Evolutionary conservation across 2,329 filamentous ascomycete species (phyloP).

Genomic region (Ceratocystis variospora): DNA sequence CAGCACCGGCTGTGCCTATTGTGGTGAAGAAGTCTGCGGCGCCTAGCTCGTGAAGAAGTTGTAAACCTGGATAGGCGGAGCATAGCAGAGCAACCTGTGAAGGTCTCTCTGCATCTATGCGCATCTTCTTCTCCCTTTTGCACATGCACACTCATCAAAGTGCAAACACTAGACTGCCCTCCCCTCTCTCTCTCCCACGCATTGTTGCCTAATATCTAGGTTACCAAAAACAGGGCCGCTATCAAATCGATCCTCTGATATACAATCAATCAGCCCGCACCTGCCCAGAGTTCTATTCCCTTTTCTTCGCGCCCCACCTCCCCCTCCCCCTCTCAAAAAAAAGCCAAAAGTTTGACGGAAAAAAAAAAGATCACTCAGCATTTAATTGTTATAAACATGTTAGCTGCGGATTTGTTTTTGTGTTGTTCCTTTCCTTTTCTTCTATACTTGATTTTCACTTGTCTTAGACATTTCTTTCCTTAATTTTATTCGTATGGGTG

Average conservation of each 20-base stretch:
- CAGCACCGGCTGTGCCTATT: neutral
- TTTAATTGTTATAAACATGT: conserved; percentile 3
- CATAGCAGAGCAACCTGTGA: neutral
- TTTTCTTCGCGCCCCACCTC: neutral
- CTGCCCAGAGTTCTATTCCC: too few species aligned
- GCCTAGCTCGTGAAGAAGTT: neutral
- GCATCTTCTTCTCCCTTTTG: too few species aligned
- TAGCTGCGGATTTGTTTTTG: neutral
- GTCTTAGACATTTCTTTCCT: neutral
- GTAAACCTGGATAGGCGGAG: neutral
- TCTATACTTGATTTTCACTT: neutral
- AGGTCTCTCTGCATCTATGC: neutral
- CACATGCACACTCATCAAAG: too few species aligned
- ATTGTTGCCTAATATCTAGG: neutral
- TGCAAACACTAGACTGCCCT: neutral
- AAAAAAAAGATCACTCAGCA: conserved; percentile 5
- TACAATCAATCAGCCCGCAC: too few species aligned
- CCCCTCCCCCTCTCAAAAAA: neutral
- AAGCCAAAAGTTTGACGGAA: neutral
- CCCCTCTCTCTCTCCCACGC: neutral
- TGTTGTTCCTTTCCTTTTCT: neutral
- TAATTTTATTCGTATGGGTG: too few species aligned
- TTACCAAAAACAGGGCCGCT: too few species aligned
- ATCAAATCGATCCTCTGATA: too few species aligned
- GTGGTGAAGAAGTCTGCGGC: conserved; percentile 1